Evolutionary conservation across 2,329 filamentous ascomycete species (phyloP).

Genomic region (Lasiodiplodia hormozganensis): DNA sequence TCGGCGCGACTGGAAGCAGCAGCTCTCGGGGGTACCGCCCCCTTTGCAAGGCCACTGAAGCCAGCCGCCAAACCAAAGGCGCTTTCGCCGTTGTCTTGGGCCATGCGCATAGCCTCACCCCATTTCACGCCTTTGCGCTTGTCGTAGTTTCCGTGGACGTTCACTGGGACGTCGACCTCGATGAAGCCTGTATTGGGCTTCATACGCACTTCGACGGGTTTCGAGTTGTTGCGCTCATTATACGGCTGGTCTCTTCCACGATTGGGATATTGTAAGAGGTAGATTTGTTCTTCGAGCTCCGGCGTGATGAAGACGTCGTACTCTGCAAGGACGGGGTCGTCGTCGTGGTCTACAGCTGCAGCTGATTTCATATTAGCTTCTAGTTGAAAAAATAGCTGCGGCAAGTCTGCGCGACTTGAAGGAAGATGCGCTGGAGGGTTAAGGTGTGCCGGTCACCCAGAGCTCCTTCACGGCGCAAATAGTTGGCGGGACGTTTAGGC

Average conservation of each 20-base stretch:
- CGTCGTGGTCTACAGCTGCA: constrained; percentile 37
- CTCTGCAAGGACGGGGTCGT: constrained; percentile 57
- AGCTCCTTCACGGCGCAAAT: neutral
- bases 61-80: constrained; percentile 57
- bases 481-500: neutral
- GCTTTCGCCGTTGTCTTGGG: constrained; percentile 51
- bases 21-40: constrained; percentile 31
- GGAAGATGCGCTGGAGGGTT: neutral
- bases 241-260: constrained; percentile 70
- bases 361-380: constrained; percentile 7
- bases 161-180: constrained; percentile 89
- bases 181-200: constrained; percentile 84
- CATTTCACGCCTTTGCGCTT: constrained; percentile 81
- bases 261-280: constrained; percentile 90
- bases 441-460: neutral
- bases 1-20: constrained; percentile 33
- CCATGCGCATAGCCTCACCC: constrained; percentile 74
- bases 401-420: neutral
- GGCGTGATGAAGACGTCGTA: constrained; percentile 91
- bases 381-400: neutral
- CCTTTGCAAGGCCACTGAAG: constrained; percentile 37
- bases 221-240: constrained; percentile 60
- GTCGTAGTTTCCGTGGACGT: constrained; percentile 77
- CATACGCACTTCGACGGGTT: constrained; percentile 77
- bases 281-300: constrained; percentile 63